Percentiles rank a stretch among this genome's conserved stretches.
phyloP scores from a whole-genome alignment of 805 yeast species.

The Candida insectorum region DNA sequence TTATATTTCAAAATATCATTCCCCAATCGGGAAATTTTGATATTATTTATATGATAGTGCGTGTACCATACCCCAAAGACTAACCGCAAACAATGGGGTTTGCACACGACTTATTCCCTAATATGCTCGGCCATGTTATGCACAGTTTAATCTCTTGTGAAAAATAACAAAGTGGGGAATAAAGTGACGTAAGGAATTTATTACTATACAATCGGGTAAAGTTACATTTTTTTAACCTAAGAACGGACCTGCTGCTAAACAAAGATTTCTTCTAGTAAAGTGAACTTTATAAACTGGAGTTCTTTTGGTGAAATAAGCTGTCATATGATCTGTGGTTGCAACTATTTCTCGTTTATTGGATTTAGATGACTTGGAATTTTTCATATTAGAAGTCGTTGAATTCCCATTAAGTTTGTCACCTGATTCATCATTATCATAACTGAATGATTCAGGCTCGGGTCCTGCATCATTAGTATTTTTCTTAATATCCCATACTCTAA shows the following conservation, averaged over 20 bases:
- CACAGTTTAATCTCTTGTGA: too few species aligned
- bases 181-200: too few species aligned
- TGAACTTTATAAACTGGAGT: slow-evolving; percentile 93
- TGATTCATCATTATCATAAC: slow-evolving; percentile 13
- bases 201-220: background rate
- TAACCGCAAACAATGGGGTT: too few species aligned
- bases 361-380: slow-evolving; percentile 37
- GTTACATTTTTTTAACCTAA: slow-evolving; percentile 14
- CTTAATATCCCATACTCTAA: slow-evolving; percentile 94
- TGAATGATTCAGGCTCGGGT: slow-evolving; percentile 69
- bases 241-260: slow-evolving; percentile 91
- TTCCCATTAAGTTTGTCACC: slow-evolving; percentile 5
- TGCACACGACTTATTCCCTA: too few species aligned
- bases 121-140: too few species aligned
- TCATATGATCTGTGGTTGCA: slow-evolving; percentile 88
- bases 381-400: slow-evolving; percentile 6
- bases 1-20: slow-evolving; percentile 3
- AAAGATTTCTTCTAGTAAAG: slow-evolving; percentile 85
- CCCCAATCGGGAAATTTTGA: slow-evolving; percentile 5
- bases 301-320: slow-evolving; percentile 88
- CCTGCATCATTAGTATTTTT: slow-evolving; percentile 78
- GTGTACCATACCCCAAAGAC: too few species aligned
- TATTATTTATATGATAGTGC: too few species aligned
- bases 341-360: slow-evolving; percentile 64
- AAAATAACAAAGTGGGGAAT: too few species aligned